A percentile compares a stretch with the other conserved stretches of the same genome.
phyloP scores from a whole-genome alignment of 1,284 basidiomycete genomes.

The Macrocybe sp. region DNA sequence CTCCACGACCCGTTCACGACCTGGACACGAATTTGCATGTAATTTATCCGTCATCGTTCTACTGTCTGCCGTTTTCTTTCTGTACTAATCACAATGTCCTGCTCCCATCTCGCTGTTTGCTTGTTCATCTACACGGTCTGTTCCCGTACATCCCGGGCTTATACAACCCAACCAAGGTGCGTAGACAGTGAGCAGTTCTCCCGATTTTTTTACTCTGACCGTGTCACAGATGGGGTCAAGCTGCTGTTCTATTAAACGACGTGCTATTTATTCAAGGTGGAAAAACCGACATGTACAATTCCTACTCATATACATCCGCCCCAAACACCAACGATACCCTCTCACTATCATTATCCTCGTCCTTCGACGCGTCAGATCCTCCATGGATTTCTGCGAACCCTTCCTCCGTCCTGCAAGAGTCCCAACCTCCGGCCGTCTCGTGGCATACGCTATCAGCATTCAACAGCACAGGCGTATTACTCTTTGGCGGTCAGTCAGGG shows the following conservation, averaged over 20 bases:
- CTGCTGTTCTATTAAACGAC: slow-evolving; percentile 54
- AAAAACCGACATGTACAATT: slow-evolving; percentile 64
- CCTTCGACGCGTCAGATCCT: slow-evolving; percentile 55
- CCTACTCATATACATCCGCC: slow-evolving; percentile 69
- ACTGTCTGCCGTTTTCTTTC: slow-evolving; percentile 2
- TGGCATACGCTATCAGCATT: slow-evolving; percentile 77
- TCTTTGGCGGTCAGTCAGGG: slow-evolving; percentile 74
- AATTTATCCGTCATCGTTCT: slow-evolving; percentile 9
- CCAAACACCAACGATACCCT: slow-evolving; percentile 70
- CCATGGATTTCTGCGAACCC: slow-evolving; percentile 60
- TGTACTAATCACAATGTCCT: slow-evolving; percentile 1
- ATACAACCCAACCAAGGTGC: slow-evolving; percentile 20
- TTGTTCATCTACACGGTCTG: background rate
- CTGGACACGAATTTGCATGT: slow-evolving; percentile 15
- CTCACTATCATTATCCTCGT: slow-evolving; percentile 54
- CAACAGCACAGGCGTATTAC: slow-evolving; percentile 46
- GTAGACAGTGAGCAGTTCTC: background rate
- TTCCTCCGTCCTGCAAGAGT: slow-evolving; percentile 36
- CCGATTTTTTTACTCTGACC: background rate
- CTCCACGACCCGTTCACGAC: slow-evolving; percentile 10
- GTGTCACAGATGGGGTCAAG: slow-evolving; percentile 74
- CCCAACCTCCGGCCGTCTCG: slow-evolving; percentile 59
- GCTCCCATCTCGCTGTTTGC: slow-evolving; percentile 5
- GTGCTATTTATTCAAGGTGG: slow-evolving; percentile 75
- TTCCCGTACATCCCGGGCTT: slow-evolving; percentile 6